A percentile compares a stretch with the other conserved stretches of the same genome.
These are phyloP conservation scores for Pythium plurisporium DNA, from an alignment of 352 stramenopile genomes.

Conservation along the genomic window DNA sequence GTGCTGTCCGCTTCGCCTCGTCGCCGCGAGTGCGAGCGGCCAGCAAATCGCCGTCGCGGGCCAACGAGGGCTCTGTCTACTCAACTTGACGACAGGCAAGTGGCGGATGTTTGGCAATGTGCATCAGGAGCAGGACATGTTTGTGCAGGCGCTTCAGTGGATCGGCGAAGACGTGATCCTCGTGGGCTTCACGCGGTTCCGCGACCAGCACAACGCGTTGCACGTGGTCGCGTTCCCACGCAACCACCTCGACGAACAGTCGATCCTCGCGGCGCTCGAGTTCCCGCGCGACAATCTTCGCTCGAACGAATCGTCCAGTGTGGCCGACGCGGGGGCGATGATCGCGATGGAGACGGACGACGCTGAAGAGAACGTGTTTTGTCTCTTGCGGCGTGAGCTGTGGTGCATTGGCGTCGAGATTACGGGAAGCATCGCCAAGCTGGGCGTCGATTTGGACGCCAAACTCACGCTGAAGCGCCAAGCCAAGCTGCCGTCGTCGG, in stretches of 20 bases:
- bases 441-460: constrained; percentile 31
- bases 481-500: constrained; percentile 39
- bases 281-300: constrained; percentile 29
- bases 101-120: constrained; percentile 85
- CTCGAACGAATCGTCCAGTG: background rate
- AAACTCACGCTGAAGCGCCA: constrained; percentile 38
- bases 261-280: constrained; percentile 41
- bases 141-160: constrained; percentile 63
- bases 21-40: constrained; percentile 45
- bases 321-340: constrained; percentile 26
- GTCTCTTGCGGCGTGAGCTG: constrained; percentile 48
- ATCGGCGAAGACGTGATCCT: constrained; percentile 60
- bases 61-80: constrained; percentile 65
- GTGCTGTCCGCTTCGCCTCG: constrained; percentile 58
- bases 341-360: constrained; percentile 56
- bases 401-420: constrained; percentile 48
- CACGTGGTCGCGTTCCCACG: constrained; percentile 69
- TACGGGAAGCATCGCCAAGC: constrained; percentile 36
- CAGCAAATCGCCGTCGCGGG: constrained; percentile 69
- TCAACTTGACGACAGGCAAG: constrained; percentile 63
- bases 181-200: constrained; percentile 52
- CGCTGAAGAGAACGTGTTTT: constrained; percentile 47
- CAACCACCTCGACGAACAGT: constrained; percentile 72
- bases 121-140: constrained; percentile 76
- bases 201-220: constrained; percentile 46